A percentile compares a stretch with the other conserved stretches of the same genome.
phyloP scores from a whole-genome alignment of 1,284 basidiomycete genomes.

The Ganoderma multipileum region DNA sequence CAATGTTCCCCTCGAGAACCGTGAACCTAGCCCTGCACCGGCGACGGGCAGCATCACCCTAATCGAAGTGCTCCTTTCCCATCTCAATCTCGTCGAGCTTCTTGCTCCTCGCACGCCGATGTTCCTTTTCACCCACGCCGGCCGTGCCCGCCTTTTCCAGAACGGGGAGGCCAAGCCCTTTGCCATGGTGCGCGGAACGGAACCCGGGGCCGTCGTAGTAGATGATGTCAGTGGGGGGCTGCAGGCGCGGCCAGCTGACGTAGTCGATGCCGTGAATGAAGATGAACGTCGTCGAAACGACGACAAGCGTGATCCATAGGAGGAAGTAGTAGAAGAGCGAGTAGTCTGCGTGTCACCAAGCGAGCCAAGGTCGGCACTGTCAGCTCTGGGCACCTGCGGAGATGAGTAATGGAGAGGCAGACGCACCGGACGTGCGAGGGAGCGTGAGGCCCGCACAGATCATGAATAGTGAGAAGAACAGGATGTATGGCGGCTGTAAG shows the following conservation, averaged over 20 bases:
- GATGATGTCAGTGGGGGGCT: slow-evolving; percentile 85
- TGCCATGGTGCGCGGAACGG: slow-evolving; percentile 79
- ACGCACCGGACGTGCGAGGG: slow-evolving; percentile 83
- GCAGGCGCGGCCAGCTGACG: slow-evolving; percentile 93
- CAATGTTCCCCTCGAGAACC: not conserved
- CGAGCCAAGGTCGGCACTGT: slow-evolving; percentile 47
- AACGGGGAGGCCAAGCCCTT: slow-evolving; percentile 60
- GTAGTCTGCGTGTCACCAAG: slow-evolving; percentile 57
- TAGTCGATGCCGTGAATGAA: slow-evolving; percentile 85
- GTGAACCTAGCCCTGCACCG: not conserved
- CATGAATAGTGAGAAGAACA: slow-evolving; percentile 87
- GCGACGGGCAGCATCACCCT: slow-evolving; percentile 24
- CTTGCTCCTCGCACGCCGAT: slow-evolving; percentile 49
- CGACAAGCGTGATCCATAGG: slow-evolving; percentile 76
- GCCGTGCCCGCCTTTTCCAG: slow-evolving; percentile 42
- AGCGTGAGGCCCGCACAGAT: slow-evolving; percentile 84
- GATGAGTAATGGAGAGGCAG: slow-evolving; percentile 27
- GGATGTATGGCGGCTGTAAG: slow-evolving; percentile 82
- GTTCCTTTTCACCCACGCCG: slow-evolving; percentile 43
- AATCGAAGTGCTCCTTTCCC: slow-evolving; percentile 78
- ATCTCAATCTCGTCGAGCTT: slow-evolving; percentile 60
- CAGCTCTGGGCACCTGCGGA: slow-evolving; percentile 37
- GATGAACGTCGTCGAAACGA: slow-evolving; percentile 72
- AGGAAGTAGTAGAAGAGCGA: slow-evolving; percentile 84
- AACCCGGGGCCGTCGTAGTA: slow-evolving; percentile 90